phyloP scores from a whole-genome alignment of 2,329 filamentous ascomycete species.

The Penicillium sp. region DNA sequence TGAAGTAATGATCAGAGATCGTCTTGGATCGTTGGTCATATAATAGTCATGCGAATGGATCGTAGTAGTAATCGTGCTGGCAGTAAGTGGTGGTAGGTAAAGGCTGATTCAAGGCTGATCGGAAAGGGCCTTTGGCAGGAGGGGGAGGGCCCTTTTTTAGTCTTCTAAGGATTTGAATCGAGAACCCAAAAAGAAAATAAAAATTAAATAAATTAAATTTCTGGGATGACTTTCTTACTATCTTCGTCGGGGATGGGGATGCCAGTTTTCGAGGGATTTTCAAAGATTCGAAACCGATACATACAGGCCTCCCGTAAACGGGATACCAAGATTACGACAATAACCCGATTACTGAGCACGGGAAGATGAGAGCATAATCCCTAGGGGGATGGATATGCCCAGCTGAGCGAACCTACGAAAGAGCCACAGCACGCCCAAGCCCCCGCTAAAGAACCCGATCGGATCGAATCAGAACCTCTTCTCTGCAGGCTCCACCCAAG shows the following conservation, averaged over 20 bases:
- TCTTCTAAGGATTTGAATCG: slow-evolving; percentile 11
- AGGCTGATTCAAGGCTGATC: background rate
- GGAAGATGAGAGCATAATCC: background rate
- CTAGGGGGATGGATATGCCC: background rate
- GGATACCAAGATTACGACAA: background rate
- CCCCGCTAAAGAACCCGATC: slow-evolving; percentile 10
- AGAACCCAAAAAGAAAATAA: slow-evolving; percentile 2
- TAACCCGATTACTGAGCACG: background rate
- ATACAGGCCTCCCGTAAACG: background rate
- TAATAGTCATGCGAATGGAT: slow-evolving; percentile 14
- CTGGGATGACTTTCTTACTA: background rate
- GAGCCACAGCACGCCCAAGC: background rate
- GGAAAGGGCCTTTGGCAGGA: background rate
- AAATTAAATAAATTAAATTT: background rate
- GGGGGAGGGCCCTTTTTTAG: slow-evolving; percentile 20
- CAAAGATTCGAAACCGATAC: background rate
- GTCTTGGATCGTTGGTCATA: slow-evolving; percentile 16
- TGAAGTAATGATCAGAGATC: slow-evolving; percentile 2
- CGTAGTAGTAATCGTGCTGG: background rate
- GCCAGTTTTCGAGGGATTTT: slow-evolving; percentile 14
- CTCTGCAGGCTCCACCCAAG: slow-evolving; percentile 16
- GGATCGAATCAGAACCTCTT: slow-evolving; percentile 24
- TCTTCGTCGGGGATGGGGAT: background rate
- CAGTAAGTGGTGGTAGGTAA: background rate
- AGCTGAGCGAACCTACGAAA: background rate